Percentiles rank a stretch among this genome's conserved stretches.
Evolutionary conservation across 1,284 basidiomycete genomes (phyloP).

Genomic region (Moniliella sp.): DNA sequence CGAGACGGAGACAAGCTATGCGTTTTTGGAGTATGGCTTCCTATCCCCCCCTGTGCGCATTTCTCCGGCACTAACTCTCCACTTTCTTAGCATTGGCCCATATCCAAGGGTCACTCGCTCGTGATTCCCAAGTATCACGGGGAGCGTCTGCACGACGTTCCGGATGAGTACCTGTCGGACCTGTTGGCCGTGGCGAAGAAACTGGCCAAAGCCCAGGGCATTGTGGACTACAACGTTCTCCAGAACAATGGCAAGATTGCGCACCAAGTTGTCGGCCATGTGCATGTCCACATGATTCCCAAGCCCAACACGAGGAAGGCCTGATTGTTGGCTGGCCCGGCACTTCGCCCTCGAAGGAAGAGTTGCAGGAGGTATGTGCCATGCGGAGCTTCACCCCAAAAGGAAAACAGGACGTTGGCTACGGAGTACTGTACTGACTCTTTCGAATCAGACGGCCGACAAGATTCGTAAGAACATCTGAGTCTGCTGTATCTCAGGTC

Average conservation of each 20-base stretch:
- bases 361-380: conserved; percentile 29
- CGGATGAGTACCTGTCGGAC: conserved; percentile 34
- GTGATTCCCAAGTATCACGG: conserved; percentile 56
- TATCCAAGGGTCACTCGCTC: conserved; percentile 62
- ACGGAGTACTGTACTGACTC: too few relatives aligned
- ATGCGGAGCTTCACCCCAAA: too few relatives aligned
- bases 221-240: conserved; percentile 66
- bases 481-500: too few relatives aligned
- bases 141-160: conserved; percentile 36
- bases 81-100: conserved; percentile 52
- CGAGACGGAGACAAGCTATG: conserved; percentile 33
- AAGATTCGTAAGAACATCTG: too few relatives aligned
- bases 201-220: conserved; percentile 55
- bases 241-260: conserved; percentile 38
- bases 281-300: conserved; percentile 52
- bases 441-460: too few relatives aligned
- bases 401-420: too few relatives aligned
- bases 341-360: conserved; percentile 31
- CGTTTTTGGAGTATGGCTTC: conserved; percentile 9
- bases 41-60: too few relatives aligned
- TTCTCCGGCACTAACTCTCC: too few relatives aligned
- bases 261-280: conserved; percentile 24
- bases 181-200: conserved; percentile 60
- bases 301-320: conserved; percentile 55
- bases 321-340: conserved; percentile 57